phyloP scores from a whole-genome alignment of 2,329 filamentous ascomycete genomes.

The Gnomoniopsis sp. region DNA sequence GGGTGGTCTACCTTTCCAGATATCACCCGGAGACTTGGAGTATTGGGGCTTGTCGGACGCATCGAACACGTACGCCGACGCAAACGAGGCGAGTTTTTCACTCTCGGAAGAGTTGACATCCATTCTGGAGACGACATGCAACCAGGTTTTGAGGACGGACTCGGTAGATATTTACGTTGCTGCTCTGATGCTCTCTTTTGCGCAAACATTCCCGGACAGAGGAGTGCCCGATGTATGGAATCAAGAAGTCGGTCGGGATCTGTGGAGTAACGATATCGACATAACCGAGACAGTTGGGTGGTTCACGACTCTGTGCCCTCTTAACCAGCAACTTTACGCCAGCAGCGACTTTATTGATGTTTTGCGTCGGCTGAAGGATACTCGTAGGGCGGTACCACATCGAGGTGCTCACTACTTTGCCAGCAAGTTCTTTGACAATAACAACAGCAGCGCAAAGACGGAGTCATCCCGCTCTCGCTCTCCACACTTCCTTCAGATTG shows the following conservation, averaged over 20 bases:
- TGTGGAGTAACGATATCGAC: constrained; percentile 43
- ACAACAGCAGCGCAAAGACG: constrained; percentile 19
- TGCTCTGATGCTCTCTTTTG: constrained; percentile 52
- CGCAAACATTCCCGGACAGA: constrained; percentile 51
- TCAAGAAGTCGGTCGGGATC: constrained; percentile 47
- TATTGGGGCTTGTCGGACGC: constrained; percentile 46
- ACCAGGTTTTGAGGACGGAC: constrained; percentile 48
- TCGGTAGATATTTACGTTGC: constrained; percentile 52
- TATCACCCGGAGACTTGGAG: constrained; percentile 35
- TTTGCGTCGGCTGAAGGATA: constrained; percentile 52
- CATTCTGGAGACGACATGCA: constrained; percentile 39
- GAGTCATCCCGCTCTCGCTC: constrained; percentile 1
- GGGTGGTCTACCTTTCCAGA: constrained; percentile 34
- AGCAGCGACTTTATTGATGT: constrained; percentile 48
- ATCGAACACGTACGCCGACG: constrained; percentile 44
- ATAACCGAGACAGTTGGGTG: constrained; percentile 57
- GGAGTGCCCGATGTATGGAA: constrained; percentile 50
- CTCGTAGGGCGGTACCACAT: constrained; percentile 35
- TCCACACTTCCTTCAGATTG: constrained; percentile 12
- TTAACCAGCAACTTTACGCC: constrained; percentile 40
- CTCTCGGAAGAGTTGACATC: constrained; percentile 39
- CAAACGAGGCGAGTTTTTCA: constrained; percentile 38
- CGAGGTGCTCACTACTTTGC: constrained; percentile 27
- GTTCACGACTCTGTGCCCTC: constrained; percentile 56
- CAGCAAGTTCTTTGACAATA: constrained; percentile 33